Evolutionary conservation across 495 filamentous ascomycete species (phyloP).

Genomic region (Daldinia concentrica): DNA sequence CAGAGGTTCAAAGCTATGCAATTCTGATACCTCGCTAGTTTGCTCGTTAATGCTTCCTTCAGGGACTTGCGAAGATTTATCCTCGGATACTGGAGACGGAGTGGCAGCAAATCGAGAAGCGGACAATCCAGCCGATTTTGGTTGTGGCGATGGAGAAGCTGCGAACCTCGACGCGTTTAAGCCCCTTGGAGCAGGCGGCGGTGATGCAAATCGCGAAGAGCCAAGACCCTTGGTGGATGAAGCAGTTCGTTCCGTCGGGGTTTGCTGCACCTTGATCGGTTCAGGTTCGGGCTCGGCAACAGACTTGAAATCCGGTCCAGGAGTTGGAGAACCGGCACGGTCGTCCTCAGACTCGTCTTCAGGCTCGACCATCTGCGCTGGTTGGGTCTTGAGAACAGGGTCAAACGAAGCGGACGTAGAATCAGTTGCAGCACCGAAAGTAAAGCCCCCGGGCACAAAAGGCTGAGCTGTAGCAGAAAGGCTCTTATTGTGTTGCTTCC

Average conservation of each 20-base stretch:
- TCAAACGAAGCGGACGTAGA: conserved; percentile 31
- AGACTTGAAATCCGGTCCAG: conserved; percentile 41
- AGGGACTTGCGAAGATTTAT: conserved; percentile 39
- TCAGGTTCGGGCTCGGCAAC: conserved; percentile 39
- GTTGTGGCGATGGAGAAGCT: conserved; percentile 49
- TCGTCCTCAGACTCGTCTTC: conserved; percentile 55
- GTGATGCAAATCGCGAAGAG: conserved; percentile 45
- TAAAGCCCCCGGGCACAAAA: conserved; percentile 68
- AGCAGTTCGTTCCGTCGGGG: conserved; percentile 32
- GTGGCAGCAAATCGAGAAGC: conserved; percentile 41
- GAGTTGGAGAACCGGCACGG: conserved; percentile 51
- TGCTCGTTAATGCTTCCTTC: conserved; percentile 35
- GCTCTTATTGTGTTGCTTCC: conserved; percentile 62
- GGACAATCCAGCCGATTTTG: conserved; percentile 40
- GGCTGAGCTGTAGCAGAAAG: conserved; percentile 74
- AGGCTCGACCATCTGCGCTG: conserved; percentile 51
- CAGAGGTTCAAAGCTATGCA: conserved; percentile 43
- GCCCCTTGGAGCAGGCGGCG: conserved; percentile 46
- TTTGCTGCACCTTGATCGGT: conserved; percentile 26
- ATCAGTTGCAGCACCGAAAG: conserved; percentile 43
- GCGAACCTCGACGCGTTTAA: conserved; percentile 56
- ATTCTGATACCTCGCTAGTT: conserved; percentile 39
- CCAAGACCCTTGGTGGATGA: conserved; percentile 31
- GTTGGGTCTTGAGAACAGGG: conserved; percentile 33
- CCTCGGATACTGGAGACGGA: conserved; percentile 45